A percentile compares a stretch with the other conserved stretches of the same genome.
These are phyloP conservation scores for Ceratocystis alfenasii DNA, from an alignment of 2,329 filamentous ascomycete species.

Conservation along the genomic window DNA sequence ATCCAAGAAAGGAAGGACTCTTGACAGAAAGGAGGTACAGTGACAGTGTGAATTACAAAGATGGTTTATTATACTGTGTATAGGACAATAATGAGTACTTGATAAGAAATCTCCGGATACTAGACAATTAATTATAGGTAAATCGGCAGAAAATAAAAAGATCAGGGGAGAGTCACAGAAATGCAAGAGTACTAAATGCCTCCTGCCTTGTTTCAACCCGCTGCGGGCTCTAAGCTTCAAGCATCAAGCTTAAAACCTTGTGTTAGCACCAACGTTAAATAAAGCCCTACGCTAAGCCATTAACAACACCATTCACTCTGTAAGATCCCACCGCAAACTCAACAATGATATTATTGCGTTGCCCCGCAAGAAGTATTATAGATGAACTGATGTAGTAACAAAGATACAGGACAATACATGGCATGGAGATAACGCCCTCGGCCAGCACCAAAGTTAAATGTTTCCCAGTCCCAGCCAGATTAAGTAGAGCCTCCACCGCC, in stretches of 20 bases:
- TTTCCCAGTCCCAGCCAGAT: neutral
- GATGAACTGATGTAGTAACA: too few relatives aligned
- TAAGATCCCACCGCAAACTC: neutral
- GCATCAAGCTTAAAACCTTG: conserved; percentile 7
- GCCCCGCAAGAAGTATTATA: neutral
- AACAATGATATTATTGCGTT: neutral
- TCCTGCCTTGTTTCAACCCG: neutral
- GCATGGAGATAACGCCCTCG: too few relatives aligned
- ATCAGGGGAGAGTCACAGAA: too few relatives aligned
- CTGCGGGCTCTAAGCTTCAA: neutral
- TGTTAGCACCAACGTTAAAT: neutral
- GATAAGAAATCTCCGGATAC: too few relatives aligned
- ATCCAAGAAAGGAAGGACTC: neutral
- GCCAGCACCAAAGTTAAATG: neutral
- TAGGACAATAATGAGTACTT: neutral
- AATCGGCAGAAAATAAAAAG: too few relatives aligned
- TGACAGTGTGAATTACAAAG: neutral
- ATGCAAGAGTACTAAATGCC: too few relatives aligned
- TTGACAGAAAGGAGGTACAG: neutral
- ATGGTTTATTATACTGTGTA: neutral
- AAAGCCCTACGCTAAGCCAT: neutral
- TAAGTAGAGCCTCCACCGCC: neutral
- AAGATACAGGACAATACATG: too few relatives aligned
- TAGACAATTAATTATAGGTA: too few relatives aligned
- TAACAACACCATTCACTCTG: neutral